These are phyloP conservation scores for Chytriomyces hyalinus DNA, from an alignment of 192 early-diverging fungal species.

Conservation along the genomic window DNA sequence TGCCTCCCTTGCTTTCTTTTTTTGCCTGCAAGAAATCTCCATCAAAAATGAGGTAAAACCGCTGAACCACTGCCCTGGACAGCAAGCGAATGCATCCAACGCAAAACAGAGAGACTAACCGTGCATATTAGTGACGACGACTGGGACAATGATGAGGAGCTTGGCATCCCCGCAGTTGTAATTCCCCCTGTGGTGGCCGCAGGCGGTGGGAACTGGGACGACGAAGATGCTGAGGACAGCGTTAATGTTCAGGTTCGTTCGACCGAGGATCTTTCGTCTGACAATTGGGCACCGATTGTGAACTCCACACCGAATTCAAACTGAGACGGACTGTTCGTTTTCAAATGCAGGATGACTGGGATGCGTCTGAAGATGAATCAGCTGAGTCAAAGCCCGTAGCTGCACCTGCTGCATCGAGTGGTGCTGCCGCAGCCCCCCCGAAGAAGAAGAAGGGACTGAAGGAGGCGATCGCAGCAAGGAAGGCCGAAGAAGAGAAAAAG, in stretches of 20 bases:
- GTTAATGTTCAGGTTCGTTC: conserved; percentile 7
- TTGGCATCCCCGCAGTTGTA: conserved; percentile 15
- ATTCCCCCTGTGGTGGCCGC: conserved; percentile 13
- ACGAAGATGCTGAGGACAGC: conserved; percentile 31
- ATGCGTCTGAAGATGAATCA: conserved; percentile 51
- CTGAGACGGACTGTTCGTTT: no score
- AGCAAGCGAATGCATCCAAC: background rate
- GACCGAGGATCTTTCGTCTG: background rate
- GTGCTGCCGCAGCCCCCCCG: conserved; percentile 31
- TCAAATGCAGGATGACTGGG: conserved; percentile 36
- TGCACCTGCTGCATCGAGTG: conserved; percentile 1
- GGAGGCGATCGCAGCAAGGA: conserved; percentile 46
- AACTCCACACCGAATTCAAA: background rate
- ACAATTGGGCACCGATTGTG: background rate
- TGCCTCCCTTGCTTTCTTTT: no score
- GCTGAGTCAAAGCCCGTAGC: conserved; percentile 33
- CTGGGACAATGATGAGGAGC: conserved; percentile 31
- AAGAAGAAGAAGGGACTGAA: conserved; percentile 55
- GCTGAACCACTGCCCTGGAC: background rate
- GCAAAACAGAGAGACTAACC: background rate
- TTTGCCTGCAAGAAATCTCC: no score
- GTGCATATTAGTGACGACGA: conserved; percentile 18
- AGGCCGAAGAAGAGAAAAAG: conserved; percentile 52
- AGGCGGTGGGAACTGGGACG: conserved; percentile 19
- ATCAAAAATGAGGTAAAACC: background rate